Conservation (phyloP, 352 stramenopile species). For the Globisporangium sylvaticum region DNA sequence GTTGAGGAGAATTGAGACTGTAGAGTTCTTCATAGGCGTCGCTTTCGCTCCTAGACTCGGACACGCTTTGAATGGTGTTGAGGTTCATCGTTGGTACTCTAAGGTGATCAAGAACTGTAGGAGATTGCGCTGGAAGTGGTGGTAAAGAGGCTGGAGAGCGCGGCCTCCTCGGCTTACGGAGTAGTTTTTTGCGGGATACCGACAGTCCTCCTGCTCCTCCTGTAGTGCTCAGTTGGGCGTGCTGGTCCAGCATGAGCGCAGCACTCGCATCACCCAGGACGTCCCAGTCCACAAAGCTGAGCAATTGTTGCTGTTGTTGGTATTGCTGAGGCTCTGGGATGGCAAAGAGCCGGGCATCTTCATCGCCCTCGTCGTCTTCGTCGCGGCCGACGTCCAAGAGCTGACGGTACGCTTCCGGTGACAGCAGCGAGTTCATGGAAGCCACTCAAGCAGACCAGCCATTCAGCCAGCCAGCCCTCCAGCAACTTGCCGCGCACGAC, state of each 20-base stretch:
- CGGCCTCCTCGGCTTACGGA: neutral
- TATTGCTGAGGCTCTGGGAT: neutral
- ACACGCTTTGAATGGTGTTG: neutral
- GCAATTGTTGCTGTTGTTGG: neutral
- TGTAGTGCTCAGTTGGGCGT: neutral
- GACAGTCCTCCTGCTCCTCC: neutral
- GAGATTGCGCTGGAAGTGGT: neutral
- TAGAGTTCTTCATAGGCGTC: neutral
- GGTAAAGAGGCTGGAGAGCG: neutral
- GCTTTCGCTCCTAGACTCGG: neutral
- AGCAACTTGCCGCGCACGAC: too few species aligned
- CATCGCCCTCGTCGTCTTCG: slow-evolving; percentile 20
- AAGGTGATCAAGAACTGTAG: neutral
- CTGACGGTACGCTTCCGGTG: slow-evolving; percentile 18
- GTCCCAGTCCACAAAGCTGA: slow-evolving; percentile 14
- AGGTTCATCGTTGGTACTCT: neutral
- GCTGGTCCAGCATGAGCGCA: slow-evolving; percentile 1
- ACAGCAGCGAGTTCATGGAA: slow-evolving; percentile 22
- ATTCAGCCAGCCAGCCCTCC: too few species aligned
- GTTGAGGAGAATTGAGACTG: neutral
- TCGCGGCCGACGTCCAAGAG: slow-evolving; percentile 22
- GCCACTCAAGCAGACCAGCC: neutral
- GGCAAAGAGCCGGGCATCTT: neutral
- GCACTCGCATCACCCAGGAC: neutral
- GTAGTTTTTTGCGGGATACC: neutral